phyloP scores from a whole-genome alignment of 1,284 basidiomycete species.

The Microbotryum lychnidis-dioicae region DNA sequence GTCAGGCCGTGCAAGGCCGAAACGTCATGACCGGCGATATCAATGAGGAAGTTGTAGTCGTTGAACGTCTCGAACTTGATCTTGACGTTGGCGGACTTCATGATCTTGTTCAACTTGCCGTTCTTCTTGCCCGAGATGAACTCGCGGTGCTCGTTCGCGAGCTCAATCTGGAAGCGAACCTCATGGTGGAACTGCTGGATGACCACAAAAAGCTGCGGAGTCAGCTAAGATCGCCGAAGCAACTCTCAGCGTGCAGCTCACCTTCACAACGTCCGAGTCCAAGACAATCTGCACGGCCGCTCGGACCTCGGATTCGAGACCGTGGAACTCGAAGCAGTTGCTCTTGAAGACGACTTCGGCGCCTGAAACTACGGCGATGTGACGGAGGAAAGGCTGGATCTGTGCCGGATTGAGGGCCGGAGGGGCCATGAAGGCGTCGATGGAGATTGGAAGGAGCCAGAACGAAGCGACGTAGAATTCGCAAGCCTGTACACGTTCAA shows the following conservation, averaged over 20 bases:
- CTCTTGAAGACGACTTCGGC: slow-evolving; percentile 95
- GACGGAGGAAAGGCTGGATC: slow-evolving; percentile 74
- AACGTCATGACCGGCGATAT: slow-evolving; percentile 58
- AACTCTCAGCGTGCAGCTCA: slow-evolving; percentile 36
- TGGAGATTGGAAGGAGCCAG: slow-evolving; percentile 88
- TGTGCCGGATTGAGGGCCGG: slow-evolving; percentile 69
- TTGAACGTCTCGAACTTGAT: slow-evolving; percentile 99
- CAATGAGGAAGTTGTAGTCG: slow-evolving; percentile 97
- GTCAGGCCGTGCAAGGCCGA: slow-evolving; percentile 80
- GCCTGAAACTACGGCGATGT: slow-evolving; percentile 76
- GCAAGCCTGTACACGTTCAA: slow-evolving; percentile 56
- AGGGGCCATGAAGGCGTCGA: slow-evolving; percentile 81
- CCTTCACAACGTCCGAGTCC: slow-evolving; percentile 85
- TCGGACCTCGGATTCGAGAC: slow-evolving; percentile 86
- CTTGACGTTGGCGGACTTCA: slow-evolving; percentile 90
- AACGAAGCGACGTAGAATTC: slow-evolving; percentile 93
- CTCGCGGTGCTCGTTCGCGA: slow-evolving; percentile 95
- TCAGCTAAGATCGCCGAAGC: not conserved
- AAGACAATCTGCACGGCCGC: slow-evolving; percentile 76
- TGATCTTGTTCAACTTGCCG: slow-evolving; percentile 97
- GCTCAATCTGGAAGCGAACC: slow-evolving; percentile 95
- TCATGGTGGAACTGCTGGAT: slow-evolving; percentile 82
- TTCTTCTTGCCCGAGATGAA: slow-evolving; percentile 99
- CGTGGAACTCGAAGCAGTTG: slow-evolving; percentile 96
- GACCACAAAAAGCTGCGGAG: not conserved